A percentile compares a stretch with the other conserved stretches of the same genome.
phyloP scores from a whole-genome alignment of 176 grass and related monocot genomes.

The Bonia amplexicaulis region DNA sequence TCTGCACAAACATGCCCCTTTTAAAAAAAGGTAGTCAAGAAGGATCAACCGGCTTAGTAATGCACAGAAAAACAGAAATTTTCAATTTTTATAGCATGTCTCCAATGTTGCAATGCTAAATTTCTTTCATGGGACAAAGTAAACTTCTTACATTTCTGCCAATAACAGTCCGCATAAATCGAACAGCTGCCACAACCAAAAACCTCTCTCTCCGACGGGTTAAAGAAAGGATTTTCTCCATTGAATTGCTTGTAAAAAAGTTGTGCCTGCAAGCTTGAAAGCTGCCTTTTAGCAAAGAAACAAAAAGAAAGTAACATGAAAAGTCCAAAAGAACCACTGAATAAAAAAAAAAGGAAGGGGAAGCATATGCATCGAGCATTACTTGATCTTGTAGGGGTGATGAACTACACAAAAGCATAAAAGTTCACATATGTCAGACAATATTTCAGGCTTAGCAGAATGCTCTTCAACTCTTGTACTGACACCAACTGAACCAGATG shows the following conservation, averaged over 20 bases:
- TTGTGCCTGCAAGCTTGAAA: constrained; percentile 45
- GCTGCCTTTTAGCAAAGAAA: constrained; percentile 23
- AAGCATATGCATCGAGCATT: constrained; percentile 27
- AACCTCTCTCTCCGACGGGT: constrained; percentile 60
- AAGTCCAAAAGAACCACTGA: neutral
- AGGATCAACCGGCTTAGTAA: neutral
- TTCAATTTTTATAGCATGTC: neutral
- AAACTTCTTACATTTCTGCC: constrained; percentile 59
- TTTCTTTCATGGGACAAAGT: constrained; percentile 1
- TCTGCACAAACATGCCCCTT: neutral
- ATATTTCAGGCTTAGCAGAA: constrained; percentile 56
- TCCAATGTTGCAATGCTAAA: constrained; percentile 7
- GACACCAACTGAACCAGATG: constrained; percentile 29
- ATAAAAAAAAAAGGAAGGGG: constrained; percentile 14
- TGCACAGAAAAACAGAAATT: neutral
- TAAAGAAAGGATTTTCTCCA: constrained; percentile 80
- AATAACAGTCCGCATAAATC: constrained; percentile 71
- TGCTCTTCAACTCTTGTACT: constrained; percentile 32
- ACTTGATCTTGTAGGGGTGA: constrained; percentile 71
- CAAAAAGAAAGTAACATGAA: constrained; percentile 15
- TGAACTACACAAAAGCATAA: constrained; percentile 76
- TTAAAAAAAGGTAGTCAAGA: constrained; percentile 6
- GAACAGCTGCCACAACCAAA: constrained; percentile 76
- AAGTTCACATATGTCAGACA: constrained; percentile 78
- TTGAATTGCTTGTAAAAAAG: constrained; percentile 58